A percentile compares a stretch with the other conserved stretches of the same genome.
These are phyloP conservation scores for Debaryomyces singareniensis DNA, from an alignment of 1,139 yeast genomes.

Conservation along the genomic window DNA sequence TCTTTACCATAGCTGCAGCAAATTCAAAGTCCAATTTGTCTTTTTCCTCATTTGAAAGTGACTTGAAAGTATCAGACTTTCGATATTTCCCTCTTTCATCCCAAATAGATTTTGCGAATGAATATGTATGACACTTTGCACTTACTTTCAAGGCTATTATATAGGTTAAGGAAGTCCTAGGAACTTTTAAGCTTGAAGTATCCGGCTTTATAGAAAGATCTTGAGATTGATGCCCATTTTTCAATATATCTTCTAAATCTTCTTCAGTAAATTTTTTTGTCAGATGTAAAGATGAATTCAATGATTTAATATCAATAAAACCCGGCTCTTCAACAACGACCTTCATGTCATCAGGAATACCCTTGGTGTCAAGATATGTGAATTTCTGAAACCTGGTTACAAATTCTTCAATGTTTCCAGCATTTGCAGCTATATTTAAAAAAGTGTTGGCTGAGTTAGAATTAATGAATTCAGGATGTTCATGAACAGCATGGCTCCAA, in stretches of 20 bases:
- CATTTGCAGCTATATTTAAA: constrained; percentile 47
- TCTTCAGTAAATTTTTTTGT: constrained; percentile 5
- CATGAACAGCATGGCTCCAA: constrained; percentile 49
- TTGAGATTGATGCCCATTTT: too few relatives aligned
- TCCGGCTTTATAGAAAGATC: constrained; percentile 3
- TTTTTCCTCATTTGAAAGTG: constrained; percentile 30
- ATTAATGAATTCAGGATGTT: constrained; percentile 37
- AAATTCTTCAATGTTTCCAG: constrained; percentile 45
- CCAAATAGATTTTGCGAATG: constrained; percentile 66
- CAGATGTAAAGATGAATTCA: constrained; percentile 6
- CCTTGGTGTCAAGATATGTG: constrained; percentile 36
- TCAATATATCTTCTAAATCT: constrained; percentile 1
- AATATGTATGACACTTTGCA: constrained; percentile 42
- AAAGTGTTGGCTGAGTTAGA: constrained; percentile 42
- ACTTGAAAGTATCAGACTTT: constrained; percentile 43
- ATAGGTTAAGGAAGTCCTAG: constrained; percentile 51
- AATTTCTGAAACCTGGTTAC: constrained; percentile 40
- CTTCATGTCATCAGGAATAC: constrained; percentile 10
- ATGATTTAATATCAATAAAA: constrained; percentile 12
- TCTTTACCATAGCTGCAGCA: constrained; percentile 57
- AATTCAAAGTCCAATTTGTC: constrained; percentile 57
- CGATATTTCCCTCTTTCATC: constrained; percentile 70
- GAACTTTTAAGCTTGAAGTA: constrained; percentile 15
- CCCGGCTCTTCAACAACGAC: constrained; percentile 5
- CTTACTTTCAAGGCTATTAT: constrained; percentile 64